These are phyloP conservation scores for Monosporozyma yasuniensis DNA, from an alignment of 805 yeast species.

Conservation along the genomic window DNA sequence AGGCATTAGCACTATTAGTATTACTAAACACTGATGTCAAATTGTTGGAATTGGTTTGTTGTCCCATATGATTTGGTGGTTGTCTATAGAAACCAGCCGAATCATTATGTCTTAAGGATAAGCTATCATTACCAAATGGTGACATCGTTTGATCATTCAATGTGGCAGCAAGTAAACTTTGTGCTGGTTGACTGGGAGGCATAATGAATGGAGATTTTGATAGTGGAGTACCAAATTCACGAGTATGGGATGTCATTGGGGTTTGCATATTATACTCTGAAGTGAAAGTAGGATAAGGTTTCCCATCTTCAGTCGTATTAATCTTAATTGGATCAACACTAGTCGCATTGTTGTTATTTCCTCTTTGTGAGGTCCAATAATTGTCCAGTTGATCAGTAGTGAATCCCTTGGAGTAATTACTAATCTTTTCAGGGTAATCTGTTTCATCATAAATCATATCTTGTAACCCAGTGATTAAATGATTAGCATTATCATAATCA, in stretches of 20 bases:
- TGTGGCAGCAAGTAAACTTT: conserved; percentile 14
- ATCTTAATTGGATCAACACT: background rate
- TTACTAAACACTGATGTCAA: conserved; percentile 1
- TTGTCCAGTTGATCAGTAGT: conserved; percentile 32
- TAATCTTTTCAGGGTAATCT: conserved; percentile 22
- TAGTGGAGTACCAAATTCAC: conserved; percentile 4
- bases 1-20: background rate
- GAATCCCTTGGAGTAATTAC: conserved; percentile 25
- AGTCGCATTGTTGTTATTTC: background rate
- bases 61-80: background rate
- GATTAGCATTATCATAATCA: conserved; percentile 26
- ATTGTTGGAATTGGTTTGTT: background rate
- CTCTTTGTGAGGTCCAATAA: conserved; percentile 23
- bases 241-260: background rate
- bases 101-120: conserved; percentile 2
- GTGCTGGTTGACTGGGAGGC: conserved; percentile 8
- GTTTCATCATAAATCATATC: conserved; percentile 28
- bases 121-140: conserved; percentile 5
- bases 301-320: background rate
- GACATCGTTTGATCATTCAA: conserved; percentile 9
- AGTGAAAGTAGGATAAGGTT: conserved; percentile 1
- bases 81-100: conserved; percentile 1
- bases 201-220: conserved; percentile 4
- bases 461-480: conserved; percentile 26
- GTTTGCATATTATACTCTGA: background rate